A percentile compares a stretch with the other conserved stretches of the same genome.
Evolutionary conservation across 805 yeast species (phyloP).

Genomic region (Metschnikowia lachancei): DNA sequence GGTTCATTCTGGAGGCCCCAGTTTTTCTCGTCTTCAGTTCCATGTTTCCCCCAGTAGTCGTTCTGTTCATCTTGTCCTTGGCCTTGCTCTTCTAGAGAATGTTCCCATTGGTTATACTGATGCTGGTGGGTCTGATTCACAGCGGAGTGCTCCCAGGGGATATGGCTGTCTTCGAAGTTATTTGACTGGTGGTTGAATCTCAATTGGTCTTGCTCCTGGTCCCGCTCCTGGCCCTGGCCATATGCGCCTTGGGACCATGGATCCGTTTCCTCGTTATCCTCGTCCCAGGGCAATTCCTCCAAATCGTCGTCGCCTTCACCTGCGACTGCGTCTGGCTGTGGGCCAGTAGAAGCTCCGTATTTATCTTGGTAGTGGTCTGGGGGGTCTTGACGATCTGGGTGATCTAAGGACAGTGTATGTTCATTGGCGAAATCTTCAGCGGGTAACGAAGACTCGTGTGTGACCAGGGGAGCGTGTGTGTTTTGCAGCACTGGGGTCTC

Average conservation of each 20-base stretch:
- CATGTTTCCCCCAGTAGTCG: neutral
- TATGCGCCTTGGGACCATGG: conserved; percentile 5
- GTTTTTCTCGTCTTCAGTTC: neutral
- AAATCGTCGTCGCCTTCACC: conserved; percentile 3
- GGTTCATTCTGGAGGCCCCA: neutral
- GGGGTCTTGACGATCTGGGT: no score
- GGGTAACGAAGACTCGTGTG: no score
- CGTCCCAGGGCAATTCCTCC: conserved; percentile 16
- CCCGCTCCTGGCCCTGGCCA: neutral
- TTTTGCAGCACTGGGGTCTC: conserved; percentile 6
- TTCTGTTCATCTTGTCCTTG: neutral
- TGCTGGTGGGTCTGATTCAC: neutral
- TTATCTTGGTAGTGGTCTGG: neutral
- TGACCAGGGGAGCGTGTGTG: no score
- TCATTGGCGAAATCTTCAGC: no score
- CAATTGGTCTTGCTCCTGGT: neutral
- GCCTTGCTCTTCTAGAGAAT: neutral
- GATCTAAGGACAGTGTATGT: no score
- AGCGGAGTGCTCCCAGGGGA: neutral
- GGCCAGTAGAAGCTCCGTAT: neutral
- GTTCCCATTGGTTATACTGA: neutral
- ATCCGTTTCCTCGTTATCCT: neutral
- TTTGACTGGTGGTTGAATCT: neutral
- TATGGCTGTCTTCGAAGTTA: neutral
- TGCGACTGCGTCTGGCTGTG: neutral